phyloP scores from a whole-genome alignment of 129 eudicot species.

The Centrapalus pauciflorus region DNA sequence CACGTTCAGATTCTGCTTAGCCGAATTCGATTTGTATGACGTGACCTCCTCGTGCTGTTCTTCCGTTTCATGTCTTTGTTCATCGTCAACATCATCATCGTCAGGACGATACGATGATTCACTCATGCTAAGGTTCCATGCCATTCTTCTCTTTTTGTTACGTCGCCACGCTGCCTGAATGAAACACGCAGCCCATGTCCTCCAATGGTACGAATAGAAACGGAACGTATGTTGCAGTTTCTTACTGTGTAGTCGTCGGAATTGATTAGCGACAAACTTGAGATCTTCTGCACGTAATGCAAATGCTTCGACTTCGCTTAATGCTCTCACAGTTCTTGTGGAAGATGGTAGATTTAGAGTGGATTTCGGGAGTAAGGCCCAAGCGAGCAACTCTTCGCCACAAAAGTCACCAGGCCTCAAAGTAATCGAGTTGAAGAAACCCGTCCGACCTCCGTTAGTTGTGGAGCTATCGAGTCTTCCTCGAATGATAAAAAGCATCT shows the following conservation, averaged over 20 bases:
- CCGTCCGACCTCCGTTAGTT: conserved; percentile 81
- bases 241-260: conserved; percentile 80
- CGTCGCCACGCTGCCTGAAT: conserved; percentile 92
- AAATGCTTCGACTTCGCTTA: conserved; percentile 83
- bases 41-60: conserved; percentile 20
- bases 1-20: conserved; percentile 48
- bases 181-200: conserved; percentile 95
- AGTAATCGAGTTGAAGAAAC: conserved; percentile 79
- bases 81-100: conserved; percentile 30
- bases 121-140: conserved; percentile 44
- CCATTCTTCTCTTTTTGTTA: conserved; percentile 55
- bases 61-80: conserved; percentile 22
- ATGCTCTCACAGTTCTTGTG: conserved; percentile 70
- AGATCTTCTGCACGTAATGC: conserved; percentile 79
- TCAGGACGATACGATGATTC: conserved; percentile 47
- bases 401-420: conserved; percentile 84
- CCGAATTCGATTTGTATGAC: conserved; percentile 24
- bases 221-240: conserved; percentile 84
- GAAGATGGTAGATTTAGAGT: conserved; percentile 76
- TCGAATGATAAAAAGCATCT: conserved; percentile 78
- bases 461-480: conserved; percentile 87
- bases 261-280: conserved; percentile 79
- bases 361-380: conserved; percentile 81
- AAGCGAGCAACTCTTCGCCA: conserved; percentile 89
- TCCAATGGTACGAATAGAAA: conserved; percentile 82